Percentiles rank a stretch among this genome's conserved stretches.
Conservation (phyloP, 2,329 filamentous ascomycete genomes). For the Coniochaeta hoffmannii region DNA sequence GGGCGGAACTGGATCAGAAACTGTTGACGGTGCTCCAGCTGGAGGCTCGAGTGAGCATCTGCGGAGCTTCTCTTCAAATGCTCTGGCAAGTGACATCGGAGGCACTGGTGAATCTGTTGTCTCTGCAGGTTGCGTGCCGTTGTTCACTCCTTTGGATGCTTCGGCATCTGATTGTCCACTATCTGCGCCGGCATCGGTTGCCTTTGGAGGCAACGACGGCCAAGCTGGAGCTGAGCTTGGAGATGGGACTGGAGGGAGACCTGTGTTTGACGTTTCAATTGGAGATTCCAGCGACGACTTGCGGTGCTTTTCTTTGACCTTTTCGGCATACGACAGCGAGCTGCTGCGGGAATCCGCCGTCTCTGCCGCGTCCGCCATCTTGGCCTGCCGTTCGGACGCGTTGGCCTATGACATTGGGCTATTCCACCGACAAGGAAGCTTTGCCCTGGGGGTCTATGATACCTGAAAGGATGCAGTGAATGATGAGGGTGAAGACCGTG, state of each 20-base stretch:
- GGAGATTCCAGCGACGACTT: not conserved
- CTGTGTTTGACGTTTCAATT: not conserved
- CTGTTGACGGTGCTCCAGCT: no score
- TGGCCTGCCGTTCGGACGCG: not conserved
- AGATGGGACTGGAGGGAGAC: no score
- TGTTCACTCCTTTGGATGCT: no score
- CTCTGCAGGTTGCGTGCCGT: no score
- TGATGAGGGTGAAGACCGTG: not conserved
- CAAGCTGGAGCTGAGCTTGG: not conserved
- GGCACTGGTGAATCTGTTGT: no score
- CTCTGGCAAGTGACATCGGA: no score
- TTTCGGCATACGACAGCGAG: slow-evolving; percentile 6
- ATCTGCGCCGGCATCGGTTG: not conserved
- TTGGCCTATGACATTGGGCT: slow-evolving; percentile 1
- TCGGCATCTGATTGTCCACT: no score
- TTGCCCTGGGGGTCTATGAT: not conserved
- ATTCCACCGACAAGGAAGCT: not conserved
- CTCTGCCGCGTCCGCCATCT: not conserved
- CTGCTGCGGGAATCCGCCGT: not conserved
- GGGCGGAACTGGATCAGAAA: no score
- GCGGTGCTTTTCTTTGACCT: not conserved
- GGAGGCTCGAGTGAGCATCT: no score
- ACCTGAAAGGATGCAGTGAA: not conserved
- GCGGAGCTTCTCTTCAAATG: no score
- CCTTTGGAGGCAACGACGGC: not conserved